These are phyloP conservation scores for Trichoderma sp. DNA, from an alignment of 2,329 filamentous ascomycete genomes.

Conservation along the genomic window DNA sequence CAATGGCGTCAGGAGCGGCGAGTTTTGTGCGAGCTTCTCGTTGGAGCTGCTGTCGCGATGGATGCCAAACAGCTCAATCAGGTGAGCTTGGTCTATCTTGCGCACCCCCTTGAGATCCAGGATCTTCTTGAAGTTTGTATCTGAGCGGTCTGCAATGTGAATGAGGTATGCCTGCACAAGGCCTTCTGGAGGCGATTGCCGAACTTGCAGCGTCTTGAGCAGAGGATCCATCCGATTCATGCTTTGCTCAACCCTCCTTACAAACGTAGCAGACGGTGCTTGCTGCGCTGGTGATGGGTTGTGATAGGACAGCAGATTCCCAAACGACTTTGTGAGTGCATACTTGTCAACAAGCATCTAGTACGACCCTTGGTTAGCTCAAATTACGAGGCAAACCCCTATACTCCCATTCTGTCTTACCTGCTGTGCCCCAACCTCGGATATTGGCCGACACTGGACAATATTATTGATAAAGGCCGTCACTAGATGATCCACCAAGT, in stretches of 20 bases:
- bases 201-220: conserved; percentile 94
- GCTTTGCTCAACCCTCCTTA: conserved; percentile 79
- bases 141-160: conserved; percentile 90
- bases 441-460: conserved; percentile 84
- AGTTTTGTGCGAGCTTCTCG: conserved; percentile 67
- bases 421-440: conserved; percentile 91
- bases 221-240: conserved; percentile 88
- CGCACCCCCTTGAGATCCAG: conserved; percentile 92
- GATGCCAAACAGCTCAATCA: conserved; percentile 79
- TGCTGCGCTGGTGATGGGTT: conserved; percentile 43
- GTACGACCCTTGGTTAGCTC: neutral
- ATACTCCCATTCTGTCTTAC: conserved; percentile 39
- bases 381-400: neutral
- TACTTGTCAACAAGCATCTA: conserved; percentile 97
- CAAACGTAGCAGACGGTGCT: conserved; percentile 58
- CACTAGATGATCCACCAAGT: conserved; percentile 85
- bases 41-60: conserved; percentile 75
- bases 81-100: conserved; percentile 75
- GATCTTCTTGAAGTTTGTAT: conserved; percentile 93
- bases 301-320: conserved; percentile 65
- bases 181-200: conserved; percentile 84
- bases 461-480: conserved; percentile 78
- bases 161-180: conserved; percentile 97
- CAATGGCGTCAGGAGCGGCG: conserved; percentile 67
- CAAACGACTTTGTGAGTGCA: conserved; percentile 76